These are phyloP conservation scores for Diaporthe sp. DNA, from an alignment of 2,329 filamentous ascomycete species.

Conservation along the genomic window DNA sequence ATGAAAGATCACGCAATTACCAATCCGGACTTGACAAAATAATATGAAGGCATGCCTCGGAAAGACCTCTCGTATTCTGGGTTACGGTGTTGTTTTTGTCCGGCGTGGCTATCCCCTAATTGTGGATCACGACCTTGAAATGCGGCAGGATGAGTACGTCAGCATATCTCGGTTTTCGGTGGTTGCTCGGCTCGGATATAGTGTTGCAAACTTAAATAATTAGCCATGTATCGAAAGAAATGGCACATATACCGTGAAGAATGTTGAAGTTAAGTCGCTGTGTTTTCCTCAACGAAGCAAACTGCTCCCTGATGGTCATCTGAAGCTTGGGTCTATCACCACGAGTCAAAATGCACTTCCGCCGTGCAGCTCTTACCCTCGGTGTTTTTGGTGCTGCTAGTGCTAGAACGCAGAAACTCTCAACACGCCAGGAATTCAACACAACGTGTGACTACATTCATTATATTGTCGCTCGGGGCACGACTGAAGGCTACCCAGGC, in stretches of 20 bases:
- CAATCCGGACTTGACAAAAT: neutral
- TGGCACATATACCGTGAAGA: neutral
- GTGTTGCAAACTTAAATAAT: neutral
- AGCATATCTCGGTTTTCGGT: neutral
- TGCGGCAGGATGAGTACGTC: neutral
- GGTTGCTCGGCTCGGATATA: conserved; percentile 2
- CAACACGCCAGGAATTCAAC: neutral
- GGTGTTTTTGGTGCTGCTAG: neutral
- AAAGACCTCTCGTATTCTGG: neutral
- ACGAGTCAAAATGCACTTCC: neutral
- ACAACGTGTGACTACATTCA: neutral
- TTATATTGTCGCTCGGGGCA: conserved; percentile 29
- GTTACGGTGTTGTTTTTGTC: neutral
- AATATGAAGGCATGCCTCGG: neutral
- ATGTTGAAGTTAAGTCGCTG: no score
- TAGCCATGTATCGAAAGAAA: no score
- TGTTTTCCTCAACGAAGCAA: no score
- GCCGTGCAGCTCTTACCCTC: neutral
- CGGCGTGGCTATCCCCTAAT: neutral
- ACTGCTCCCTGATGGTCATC: neutral
- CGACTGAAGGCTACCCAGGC: neutral
- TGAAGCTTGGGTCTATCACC: neutral
- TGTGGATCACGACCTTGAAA: neutral
- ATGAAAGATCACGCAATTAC: neutral
- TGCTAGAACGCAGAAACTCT: neutral